Base-by-base conservation (phyloP, 257 asterid genomes). In the Lavandula angustifolia region DNA sequence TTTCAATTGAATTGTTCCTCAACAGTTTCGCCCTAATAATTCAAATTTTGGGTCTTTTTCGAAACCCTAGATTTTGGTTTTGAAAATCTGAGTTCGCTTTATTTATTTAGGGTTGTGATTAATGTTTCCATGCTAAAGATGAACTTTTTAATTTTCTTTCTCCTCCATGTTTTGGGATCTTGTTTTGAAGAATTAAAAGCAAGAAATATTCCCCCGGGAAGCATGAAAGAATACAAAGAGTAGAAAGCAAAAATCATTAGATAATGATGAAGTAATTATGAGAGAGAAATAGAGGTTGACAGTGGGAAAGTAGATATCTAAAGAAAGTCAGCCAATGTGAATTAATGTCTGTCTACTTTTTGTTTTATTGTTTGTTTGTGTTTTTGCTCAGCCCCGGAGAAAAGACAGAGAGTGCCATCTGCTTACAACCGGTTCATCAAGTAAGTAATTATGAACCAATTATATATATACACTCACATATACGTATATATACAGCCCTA, bases 381-480 rank as follows among this genome's bases (percentile, higher is more conserved):
- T 83, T 65, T 69, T 77, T 47, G 53, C 67, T 75, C 89, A 92
- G 98, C 97, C 60, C 98, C 98, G 78, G 98, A 89, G 84, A 92
- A 92, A 75, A 72, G 98, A 78, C 98, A 92, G 95, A 84, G 98
- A 73, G 98, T 92, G 59, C 98, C 98, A 59, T 92, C 98, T 68
- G 96, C 98, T 67, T 92, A 92, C 89, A 92, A 92, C 75, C 87
- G 96, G 6, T 92, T 92, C 86, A 92, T 92, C 85, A 92, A 92
- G 98, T 92, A 80, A 75, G 95, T 69, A 42, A 5, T 66, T 41
- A 71, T 42, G 17, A 62, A 4, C 1, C 44, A 46, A 48, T 46
- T 16, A 52, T 27, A 27, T 9, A 53, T 34, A 58, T 33, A 50
- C 52, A 42, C 10, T 7, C 10, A 9, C 3, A 38, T 46, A 60